A percentile compares a stretch with the other conserved stretches of the same genome.
These are phyloP conservation scores for Chenopodium formosanum DNA, from an alignment of 148 eudicot genomes.

Conservation along the genomic window DNA sequence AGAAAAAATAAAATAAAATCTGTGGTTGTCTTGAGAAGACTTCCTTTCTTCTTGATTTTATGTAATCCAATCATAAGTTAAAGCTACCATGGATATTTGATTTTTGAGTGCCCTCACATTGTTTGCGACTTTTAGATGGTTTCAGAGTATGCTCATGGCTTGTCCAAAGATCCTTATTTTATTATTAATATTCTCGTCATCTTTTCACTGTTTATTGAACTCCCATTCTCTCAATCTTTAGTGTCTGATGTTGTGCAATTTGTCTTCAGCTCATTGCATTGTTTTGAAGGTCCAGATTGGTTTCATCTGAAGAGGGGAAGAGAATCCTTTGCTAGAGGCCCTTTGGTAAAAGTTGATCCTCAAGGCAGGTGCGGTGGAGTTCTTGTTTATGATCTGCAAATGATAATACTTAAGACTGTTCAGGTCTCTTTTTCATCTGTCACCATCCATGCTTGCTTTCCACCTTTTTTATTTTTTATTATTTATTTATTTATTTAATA, in stretches of 20 bases:
- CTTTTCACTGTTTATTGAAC: not conserved
- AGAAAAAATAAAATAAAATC: not conserved
- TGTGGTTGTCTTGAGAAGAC: not conserved
- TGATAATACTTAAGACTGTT: constrained; percentile 88
- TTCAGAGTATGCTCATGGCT: too few species aligned
- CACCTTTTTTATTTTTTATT: not conserved
- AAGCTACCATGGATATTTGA: too few species aligned
- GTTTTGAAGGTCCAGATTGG: constrained; percentile 99
- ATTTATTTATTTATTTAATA: not conserved
- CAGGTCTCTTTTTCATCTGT: constrained; percentile 62
- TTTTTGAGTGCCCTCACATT: too few species aligned
- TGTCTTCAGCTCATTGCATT: constrained; percentile 83
- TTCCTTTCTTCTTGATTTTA: not conserved
- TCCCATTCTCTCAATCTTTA: constrained; percentile 2
- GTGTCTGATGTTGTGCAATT: constrained; percentile 25
- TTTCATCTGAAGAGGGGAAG: constrained; percentile 84
- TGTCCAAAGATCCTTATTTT: too few species aligned
- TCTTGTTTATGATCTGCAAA: constrained; percentile 86
- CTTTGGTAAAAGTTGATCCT: constrained; percentile 87
- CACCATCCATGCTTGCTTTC: constrained; percentile 14
- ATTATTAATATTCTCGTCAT: not conserved
- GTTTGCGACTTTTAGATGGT: too few species aligned
- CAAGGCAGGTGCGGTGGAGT: constrained; percentile 95
- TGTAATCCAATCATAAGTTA: too few species aligned
- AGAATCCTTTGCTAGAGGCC: constrained; percentile 89